Base-by-base conservation (phyloP, 345 rosid genomes). In the Dipteronia sinensis region DNA sequence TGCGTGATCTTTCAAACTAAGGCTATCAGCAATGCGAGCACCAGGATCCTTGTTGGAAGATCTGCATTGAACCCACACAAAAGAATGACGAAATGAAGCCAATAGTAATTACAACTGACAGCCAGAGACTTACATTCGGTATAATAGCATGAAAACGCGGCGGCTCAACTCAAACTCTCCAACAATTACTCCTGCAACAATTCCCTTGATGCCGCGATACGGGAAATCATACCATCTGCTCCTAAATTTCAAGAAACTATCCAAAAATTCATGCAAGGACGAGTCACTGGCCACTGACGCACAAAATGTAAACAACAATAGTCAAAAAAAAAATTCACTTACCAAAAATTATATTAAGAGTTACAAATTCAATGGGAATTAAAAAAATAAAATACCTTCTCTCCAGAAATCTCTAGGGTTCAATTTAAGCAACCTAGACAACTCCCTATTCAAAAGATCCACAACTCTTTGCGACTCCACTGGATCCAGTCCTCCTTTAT, bases 211-310 rank as follows among this genome's bases (percentile, higher is more conserved):
- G 76, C 97, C 93, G 73, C 88, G 99, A 80, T 90, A 86, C 40
- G 97, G 97, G 63, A 94, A 94, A 88, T 96, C 99, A 76, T 91
- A 96, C 99, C 99, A 96, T 74, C 98, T 92, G 86, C 90, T 89
- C 80, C 97, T 89, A 86, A 83, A 94, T 34, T 91, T 86, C 53
- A 95, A 77, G 86, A 95, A 95, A 86, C 91, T 87, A 81, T 91
- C 95, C 85, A 95, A 80, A 86, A 92, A 92, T 72, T 82, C 87
- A 62, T 84, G 97, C 90, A 95, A 88, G 4, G 97, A 93, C 71
- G 81, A 75, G 77, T 95, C 97, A 66, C 84, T 72, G 51, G 98
- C 97, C 88, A 93, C 99, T 95, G 81, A 22, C 61, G 64, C 69
- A 71, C 31, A 23, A 56, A 47, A 82, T 7, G 42, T 56, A 40